Percentiles rank a stretch among this genome's conserved stretches.
Evolutionary conservation across 257 asterid genomes (phyloP).

Genomic region (Petrea volubilis): DNA sequence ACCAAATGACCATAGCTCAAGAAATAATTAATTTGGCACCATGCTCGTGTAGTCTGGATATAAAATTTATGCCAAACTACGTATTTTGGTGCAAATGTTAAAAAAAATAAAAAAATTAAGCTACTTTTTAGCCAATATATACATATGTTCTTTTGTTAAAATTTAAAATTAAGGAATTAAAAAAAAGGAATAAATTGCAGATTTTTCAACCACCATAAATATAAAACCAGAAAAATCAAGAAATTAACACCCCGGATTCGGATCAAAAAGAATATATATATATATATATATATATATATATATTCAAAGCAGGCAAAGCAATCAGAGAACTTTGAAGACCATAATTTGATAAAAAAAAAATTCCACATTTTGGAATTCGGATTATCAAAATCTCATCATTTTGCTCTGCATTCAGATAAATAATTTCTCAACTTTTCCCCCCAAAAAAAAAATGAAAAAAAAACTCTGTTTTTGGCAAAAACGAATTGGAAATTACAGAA

Average conservation of each 20-base stretch:
- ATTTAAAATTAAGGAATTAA: no score
- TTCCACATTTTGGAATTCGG: conserved; percentile 48
- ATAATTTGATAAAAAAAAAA: conserved; percentile 17
- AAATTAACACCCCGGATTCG: no score
- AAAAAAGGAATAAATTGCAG: neutral
- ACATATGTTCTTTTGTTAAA: no score
- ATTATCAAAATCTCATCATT: conserved; percentile 42
- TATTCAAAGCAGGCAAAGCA: conserved; percentile 17
- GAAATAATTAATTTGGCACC: conserved; percentile 45
- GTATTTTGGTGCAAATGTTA: conserved; percentile 44
- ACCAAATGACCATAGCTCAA: conserved; percentile 22
- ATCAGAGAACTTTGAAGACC: conserved; percentile 61
- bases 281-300: no score
- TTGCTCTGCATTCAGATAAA: conserved; percentile 25
- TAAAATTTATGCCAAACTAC: conserved; percentile 32
- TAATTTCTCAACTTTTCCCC: neutral
- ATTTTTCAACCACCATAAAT: neutral
- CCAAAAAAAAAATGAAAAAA: neutral
- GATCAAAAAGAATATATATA: no score
- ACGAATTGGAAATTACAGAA: conserved; percentile 21
- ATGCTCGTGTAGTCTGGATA: conserved; percentile 50
- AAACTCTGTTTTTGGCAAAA: conserved; percentile 26
- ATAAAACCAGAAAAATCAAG: neutral
- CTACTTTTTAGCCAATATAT: no score
- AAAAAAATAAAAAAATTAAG: no score